Evolutionary conservation across 495 filamentous ascomycete species (phyloP), one percentile per base, ranked within the genome.

Genomic region (Gamarada debralockiae): DNA sequence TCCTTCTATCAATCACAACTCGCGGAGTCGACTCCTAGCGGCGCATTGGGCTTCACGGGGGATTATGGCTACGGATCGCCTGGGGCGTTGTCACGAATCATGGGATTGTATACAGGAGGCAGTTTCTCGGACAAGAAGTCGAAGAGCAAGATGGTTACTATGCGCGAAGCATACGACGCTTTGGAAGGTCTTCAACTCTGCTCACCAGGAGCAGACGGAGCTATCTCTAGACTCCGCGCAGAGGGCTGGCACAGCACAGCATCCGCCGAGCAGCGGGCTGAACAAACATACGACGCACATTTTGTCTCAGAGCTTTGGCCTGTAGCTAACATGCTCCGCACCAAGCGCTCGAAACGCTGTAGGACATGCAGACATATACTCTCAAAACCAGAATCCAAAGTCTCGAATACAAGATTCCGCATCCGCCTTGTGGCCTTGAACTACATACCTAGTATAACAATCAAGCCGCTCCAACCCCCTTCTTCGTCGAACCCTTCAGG

Each of bases 291-390:
- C 49, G 78, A 62, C 20, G 9, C 57, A 4, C 54, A 45, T 1
- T 58, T 64, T 76, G 71, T 50, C 67, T 74, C 10, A 50, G 80
- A 88, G 9, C 78, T 97, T 2, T 82, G 89, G 24, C 93, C 93
- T 9, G 76, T 88, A 21, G 84, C 88, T 2, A 82, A 84, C 34
- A 82, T 92, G 6, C 81, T 97, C 3, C 85, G 89, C 47, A 96
- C 91, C 0, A 96, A 96, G 65, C 87, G 91, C 38, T 86, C 89
- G 36, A 97, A 96, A 67, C 90, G 93, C 42, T 98, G 93, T 70
- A 81, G 85, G 55, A 79, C 83, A 10, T 98, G 93, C 74, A 86
- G 92, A 4, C 92, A 97, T 73, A 96, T 97, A 68, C 85, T 98
- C 63, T 86, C 86, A 45, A 93, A 93, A 65, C 92, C 90, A n/a